Conservation (phyloP, 257 asterid genomes). For the Plantago elongata region DNA sequence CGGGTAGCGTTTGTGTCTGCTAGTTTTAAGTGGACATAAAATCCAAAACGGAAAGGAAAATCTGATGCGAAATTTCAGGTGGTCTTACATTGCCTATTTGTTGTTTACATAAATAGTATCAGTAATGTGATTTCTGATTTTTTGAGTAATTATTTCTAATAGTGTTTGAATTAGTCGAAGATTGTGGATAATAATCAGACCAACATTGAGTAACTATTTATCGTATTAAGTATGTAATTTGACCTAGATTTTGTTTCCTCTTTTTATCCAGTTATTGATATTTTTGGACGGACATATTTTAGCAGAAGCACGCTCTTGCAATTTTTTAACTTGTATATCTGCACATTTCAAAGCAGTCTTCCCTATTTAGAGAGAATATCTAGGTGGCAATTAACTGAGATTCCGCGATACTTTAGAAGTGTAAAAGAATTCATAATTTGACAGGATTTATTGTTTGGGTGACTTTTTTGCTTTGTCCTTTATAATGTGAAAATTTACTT, state of each 20-base stretch:
- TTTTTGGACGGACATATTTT: background rate
- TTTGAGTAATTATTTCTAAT: background rate
- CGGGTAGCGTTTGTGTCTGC: slow-evolving; percentile 2
- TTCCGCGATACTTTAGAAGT: background rate
- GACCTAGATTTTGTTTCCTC: too few relatives aligned
- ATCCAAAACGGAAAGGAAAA: background rate
- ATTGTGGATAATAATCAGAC: too few relatives aligned
- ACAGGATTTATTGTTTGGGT: slow-evolving; percentile 7
- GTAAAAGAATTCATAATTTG: background rate
- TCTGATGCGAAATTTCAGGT: background rate
- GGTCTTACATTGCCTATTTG: background rate
- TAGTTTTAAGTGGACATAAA: background rate
- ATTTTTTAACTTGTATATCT: background rate
- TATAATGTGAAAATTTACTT: background rate
- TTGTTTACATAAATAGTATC: background rate
- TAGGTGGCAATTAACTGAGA: slow-evolving; percentile 13
- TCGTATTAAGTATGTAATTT: too few relatives aligned
- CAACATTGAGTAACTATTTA: too few relatives aligned
- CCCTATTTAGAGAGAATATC: slow-evolving; percentile 8
- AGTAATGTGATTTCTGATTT: background rate
- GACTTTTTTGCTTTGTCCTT: slow-evolving; percentile 1
- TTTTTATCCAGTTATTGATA: background rate
- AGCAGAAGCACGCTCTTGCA: slow-evolving; percentile 1
- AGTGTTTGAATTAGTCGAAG: too few relatives aligned
- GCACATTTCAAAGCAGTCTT: slow-evolving; percentile 13